Conservation (phyloP, 1,284 basidiomycete species). For the Tylopilus sp. region DNA sequence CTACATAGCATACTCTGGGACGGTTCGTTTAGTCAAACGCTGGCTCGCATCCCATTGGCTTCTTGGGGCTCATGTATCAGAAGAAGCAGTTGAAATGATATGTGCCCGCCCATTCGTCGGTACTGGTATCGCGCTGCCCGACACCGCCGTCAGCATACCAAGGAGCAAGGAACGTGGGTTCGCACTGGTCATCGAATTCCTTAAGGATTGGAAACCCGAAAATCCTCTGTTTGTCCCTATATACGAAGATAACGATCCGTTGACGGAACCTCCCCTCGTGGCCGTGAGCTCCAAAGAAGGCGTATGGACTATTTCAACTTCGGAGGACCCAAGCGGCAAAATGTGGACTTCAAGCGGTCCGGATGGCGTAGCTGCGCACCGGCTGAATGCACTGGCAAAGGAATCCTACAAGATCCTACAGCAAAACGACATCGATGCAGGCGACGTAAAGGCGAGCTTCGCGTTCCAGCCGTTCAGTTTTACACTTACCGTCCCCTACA, state of each 20-base stretch:
- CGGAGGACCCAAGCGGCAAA: constrained; percentile 69
- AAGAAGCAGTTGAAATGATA: constrained; percentile 83
- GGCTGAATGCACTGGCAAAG: constrained; percentile 67
- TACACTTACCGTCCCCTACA: constrained; percentile 31
- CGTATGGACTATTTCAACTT: constrained; percentile 83
- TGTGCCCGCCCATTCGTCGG: constrained; percentile 66
- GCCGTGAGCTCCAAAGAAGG: constrained; percentile 40
- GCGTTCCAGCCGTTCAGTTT: background rate
- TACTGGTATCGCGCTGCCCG: constrained; percentile 4
- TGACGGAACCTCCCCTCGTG: constrained; percentile 13
- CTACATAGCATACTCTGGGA: constrained; percentile 77
- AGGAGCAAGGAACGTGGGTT: constrained; percentile 81
- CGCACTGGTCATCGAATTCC: constrained; percentile 66
- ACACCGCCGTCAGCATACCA: constrained; percentile 41
- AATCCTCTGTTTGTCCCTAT: constrained; percentile 60
- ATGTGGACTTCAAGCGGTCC: constrained; percentile 73
- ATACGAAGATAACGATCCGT: constrained; percentile 40
- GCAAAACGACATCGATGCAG: constrained; percentile 20
- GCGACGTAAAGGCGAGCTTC: constrained; percentile 52
- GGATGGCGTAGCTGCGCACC: constrained; percentile 64
- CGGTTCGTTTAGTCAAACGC: constrained; percentile 85
- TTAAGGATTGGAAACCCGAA: constrained; percentile 86
- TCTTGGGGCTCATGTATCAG: constrained; percentile 60
- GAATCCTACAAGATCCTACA: constrained; percentile 53
- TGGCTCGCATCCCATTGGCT: constrained; percentile 94